Conservation (phyloP, 73 alveolate species). For the Paraurostyla sp. region DNA sequence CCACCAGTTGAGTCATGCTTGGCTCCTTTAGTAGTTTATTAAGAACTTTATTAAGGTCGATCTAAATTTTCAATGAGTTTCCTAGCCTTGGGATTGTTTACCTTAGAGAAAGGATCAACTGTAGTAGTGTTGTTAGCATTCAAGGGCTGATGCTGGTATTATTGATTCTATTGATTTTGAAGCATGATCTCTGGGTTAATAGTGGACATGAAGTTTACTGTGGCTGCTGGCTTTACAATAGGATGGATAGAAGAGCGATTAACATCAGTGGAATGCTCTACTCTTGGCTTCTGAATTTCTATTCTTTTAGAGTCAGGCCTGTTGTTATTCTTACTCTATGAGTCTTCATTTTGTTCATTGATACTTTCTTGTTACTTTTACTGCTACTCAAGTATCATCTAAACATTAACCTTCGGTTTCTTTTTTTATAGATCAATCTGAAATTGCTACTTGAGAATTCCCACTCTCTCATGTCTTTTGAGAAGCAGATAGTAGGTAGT, state of each 20-base stretch:
- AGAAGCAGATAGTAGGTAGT: slow-evolving; percentile 85
- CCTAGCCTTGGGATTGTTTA: slow-evolving; percentile 46
- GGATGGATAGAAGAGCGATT: slow-evolving; percentile 1
- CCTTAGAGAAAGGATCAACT: slow-evolving; percentile 34
- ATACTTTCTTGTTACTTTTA: neutral
- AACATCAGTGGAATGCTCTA: slow-evolving; percentile 29
- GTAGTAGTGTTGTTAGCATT: too few relatives aligned
- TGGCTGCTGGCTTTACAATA: slow-evolving; percentile 2
- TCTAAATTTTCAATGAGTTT: slow-evolving; percentile 13
- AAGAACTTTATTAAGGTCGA: neutral
- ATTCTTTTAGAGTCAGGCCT: neutral
- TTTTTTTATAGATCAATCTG: neutral
- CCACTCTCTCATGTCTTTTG: slow-evolving; percentile 78
- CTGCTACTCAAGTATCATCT: slow-evolving; percentile 1
- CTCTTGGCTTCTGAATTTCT: neutral
- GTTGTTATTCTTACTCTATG: neutral
- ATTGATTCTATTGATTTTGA: neutral
- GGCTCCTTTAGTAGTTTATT: neutral
- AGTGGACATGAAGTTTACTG: slow-evolving; percentile 5
- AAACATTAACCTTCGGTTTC: slow-evolving; percentile 31
- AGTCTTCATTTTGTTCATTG: neutral
- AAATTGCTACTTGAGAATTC: slow-evolving; percentile 17
- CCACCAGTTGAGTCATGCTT: slow-evolving; percentile 2
- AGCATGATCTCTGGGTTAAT: slow-evolving; percentile 32
- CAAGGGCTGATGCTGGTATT: slow-evolving; percentile 6